Evolutionary conservation across 2,329 filamentous ascomycete genomes (phyloP).

Genomic region (Exophiala sideris): DNA sequence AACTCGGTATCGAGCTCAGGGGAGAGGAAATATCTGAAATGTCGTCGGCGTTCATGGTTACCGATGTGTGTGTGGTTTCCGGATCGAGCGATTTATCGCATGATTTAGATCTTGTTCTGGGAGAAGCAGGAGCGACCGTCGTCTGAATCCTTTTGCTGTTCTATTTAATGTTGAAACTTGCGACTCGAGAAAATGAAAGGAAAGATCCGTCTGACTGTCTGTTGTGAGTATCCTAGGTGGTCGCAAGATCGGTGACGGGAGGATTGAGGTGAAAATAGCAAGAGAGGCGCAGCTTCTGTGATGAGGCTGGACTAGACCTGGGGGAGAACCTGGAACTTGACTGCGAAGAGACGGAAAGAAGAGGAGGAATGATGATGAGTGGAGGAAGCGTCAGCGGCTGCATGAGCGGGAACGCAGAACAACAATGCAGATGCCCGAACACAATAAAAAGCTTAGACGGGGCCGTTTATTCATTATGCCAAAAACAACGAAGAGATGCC

Average conservation of each 20-base stretch:
- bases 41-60: slow-evolving; percentile 22
- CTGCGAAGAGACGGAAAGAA: neutral
- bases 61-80: slow-evolving; percentile 2
- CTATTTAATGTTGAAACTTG: neutral
- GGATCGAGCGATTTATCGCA: slow-evolving; percentile 19
- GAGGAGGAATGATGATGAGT: neutral
- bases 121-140: slow-evolving; percentile 6
- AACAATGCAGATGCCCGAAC: slow-evolving; percentile 3
- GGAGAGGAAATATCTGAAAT: slow-evolving; percentile 25
- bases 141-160: neutral
- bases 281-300: slow-evolving; percentile 1
- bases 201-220: neutral
- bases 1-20: slow-evolving; percentile 35
- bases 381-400: slow-evolving; percentile 17
- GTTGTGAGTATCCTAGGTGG: neutral
- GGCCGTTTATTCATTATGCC: no score
- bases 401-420: slow-evolving; percentile 2
- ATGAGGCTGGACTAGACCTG: slow-evolving; percentile 15
- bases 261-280: slow-evolving; percentile 11
- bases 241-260: neutral
- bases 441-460: neutral
- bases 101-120: slow-evolving; percentile 5
- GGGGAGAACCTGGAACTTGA: slow-evolving; percentile 3
- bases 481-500: neutral
- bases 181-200: neutral